Conservation (phyloP, 345 rosid genomes). For the Salix udensis region DNA sequence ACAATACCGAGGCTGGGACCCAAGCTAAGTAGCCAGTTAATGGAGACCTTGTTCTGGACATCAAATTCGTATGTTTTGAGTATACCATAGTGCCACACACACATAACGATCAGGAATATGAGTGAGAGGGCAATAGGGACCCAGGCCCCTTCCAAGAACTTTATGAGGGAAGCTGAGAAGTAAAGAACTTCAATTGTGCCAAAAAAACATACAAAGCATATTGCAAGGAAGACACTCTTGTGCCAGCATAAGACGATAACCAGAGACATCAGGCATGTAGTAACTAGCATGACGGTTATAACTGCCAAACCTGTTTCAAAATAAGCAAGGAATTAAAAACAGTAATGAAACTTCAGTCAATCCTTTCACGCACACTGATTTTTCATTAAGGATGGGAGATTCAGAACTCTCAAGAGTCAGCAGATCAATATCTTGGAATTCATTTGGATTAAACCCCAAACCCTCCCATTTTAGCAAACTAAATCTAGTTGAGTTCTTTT, state of each 20-base stretch:
- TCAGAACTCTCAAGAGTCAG: not conserved
- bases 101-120: constrained; percentile 72
- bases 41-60: constrained; percentile 87
- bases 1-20: constrained; percentile 83
- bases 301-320: constrained; percentile 85
- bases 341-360: not conserved
- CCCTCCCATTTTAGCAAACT: not conserved
- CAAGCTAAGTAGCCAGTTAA: constrained; percentile 79
- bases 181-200: constrained; percentile 89
- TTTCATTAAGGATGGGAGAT: not conserved
- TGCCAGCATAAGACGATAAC: constrained; percentile 95
- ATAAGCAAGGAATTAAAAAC: not conserved
- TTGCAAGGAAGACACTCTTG: constrained; percentile 60
- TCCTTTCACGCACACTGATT: not conserved
- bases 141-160: constrained; percentile 98
- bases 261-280: constrained; percentile 92
- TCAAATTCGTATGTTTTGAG: constrained; percentile 81
- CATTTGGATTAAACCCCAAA: not conserved
- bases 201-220: constrained; percentile 66
- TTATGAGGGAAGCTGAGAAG: constrained; percentile 88
- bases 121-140: constrained; percentile 86
- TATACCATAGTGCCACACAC: constrained; percentile 87
- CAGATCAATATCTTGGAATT: not conserved
- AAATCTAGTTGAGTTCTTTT: not conserved
- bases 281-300: constrained; percentile 96